Conservation (phyloP, 2,329 filamentous ascomycete genomes). For the Purpureocillium takamizusanense region DNA sequence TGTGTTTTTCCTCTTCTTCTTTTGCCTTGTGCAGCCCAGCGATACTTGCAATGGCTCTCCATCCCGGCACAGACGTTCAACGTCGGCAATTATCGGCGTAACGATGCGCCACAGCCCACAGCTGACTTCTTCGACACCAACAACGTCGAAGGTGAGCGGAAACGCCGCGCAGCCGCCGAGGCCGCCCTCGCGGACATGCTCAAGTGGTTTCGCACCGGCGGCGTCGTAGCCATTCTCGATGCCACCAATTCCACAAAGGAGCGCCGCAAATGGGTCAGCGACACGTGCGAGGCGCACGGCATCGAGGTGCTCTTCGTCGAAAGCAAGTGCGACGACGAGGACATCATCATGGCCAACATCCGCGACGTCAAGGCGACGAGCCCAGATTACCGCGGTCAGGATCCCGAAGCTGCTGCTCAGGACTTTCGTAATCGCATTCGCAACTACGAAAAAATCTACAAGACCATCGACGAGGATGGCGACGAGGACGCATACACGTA, state of each 20-base stretch:
- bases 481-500: constrained; percentile 86
- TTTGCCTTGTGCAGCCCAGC: constrained; percentile 52
- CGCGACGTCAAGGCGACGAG: constrained; percentile 94
- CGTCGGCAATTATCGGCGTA: constrained; percentile 88
- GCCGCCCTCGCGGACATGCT: constrained; percentile 91
- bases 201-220: constrained; percentile 74
- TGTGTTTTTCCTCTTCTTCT: constrained; percentile 1
- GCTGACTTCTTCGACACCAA: constrained; percentile 92
- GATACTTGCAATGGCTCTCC: constrained; percentile 94
- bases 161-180: constrained; percentile 80
- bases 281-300: constrained; percentile 63
- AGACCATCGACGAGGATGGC: constrained; percentile 72
- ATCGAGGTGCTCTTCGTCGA: constrained; percentile 94
- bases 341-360: constrained; percentile 96
- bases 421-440: constrained; percentile 92
- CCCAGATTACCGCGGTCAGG: constrained; percentile 88
- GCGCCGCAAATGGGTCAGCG: constrained; percentile 82
- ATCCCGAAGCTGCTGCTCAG: constrained; percentile 80
- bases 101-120: constrained; percentile 78
- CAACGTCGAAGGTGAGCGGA: constrained; percentile 83
- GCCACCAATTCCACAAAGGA: constrained; percentile 93
- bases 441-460: constrained; percentile 96
- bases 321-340: constrained; percentile 92
- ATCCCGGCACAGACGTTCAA: constrained; percentile 94
- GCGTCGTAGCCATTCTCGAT: constrained; percentile 87